Percentiles rank a stretch among this genome's conserved stretches.
Evolutionary conservation across 768 basidiomycete species (phyloP).

Genomic region (Xerocomellus intermedius): DNA sequence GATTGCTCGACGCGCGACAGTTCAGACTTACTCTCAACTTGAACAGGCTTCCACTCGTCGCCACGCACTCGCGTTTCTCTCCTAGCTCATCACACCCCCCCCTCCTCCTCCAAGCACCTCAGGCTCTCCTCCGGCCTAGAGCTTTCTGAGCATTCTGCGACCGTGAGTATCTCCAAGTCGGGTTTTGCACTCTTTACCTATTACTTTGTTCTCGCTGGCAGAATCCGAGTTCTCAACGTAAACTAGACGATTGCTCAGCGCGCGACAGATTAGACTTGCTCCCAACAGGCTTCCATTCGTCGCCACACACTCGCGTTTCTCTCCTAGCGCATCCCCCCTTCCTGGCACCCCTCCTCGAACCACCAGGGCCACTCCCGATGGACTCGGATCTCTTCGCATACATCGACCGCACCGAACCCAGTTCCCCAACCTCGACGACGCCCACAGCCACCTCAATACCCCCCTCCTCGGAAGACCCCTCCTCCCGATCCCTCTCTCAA

Average conservation of each 20-base stretch:
- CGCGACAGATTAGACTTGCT: neutral
- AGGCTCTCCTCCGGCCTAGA: too few relatives aligned
- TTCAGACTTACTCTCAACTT: neutral
- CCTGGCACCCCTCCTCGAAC: neutral
- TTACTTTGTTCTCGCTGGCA: neutral
- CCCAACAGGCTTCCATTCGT: neutral
- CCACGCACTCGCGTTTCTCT: neutral
- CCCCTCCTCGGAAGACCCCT: neutral
- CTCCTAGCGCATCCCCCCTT: too few relatives aligned
- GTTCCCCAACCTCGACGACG: constrained; percentile 7
- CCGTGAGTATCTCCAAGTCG: neutral
- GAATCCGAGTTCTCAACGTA: neutral
- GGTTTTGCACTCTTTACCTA: neutral
- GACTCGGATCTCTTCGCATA: constrained; percentile 12
- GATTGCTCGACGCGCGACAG: neutral
- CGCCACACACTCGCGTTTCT: neutral
- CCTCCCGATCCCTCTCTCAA: neutral
- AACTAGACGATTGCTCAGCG: neutral
- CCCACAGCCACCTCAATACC: neutral
- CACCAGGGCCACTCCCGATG: constrained; percentile 4
- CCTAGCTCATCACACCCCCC: neutral
- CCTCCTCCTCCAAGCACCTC: too few relatives aligned
- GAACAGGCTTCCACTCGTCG: neutral
- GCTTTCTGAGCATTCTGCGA: neutral
- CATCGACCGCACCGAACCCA: constrained; percentile 27